Percentiles rank a stretch among this genome's conserved stretches.
phyloP scores from a whole-genome alignment of 2,329 filamentous ascomycete genomes.

The Escovopsis sp. region DNA sequence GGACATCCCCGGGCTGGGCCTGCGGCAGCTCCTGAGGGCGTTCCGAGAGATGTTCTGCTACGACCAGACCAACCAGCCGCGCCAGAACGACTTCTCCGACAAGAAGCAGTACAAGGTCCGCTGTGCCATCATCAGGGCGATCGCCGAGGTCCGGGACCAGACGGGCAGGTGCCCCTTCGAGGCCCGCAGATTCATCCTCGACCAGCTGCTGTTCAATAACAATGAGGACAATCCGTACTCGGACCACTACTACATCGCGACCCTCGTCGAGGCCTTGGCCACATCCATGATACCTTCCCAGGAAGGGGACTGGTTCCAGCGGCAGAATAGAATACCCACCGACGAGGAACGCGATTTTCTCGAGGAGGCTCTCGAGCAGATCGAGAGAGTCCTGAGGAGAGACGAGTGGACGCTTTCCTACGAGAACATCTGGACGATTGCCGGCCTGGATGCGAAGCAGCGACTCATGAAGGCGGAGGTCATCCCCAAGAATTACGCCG shows the following conservation, averaged over 20 bases:
- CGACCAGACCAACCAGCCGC: conserved; percentile 60
- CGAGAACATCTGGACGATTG: conserved; percentile 51
- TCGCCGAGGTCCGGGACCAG: conserved; percentile 64
- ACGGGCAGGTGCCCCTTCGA: conserved; percentile 60
- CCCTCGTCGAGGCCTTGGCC: conserved; percentile 51
- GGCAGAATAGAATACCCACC: conserved; percentile 29
- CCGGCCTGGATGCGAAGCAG: conserved; percentile 46
- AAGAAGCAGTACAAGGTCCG: conserved; percentile 76
- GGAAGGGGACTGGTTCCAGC: conserved; percentile 28
- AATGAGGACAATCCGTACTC: conserved; percentile 82
- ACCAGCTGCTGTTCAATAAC: conserved; percentile 86
- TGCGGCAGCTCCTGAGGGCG: conserved; percentile 70
- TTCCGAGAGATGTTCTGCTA: conserved; percentile 85
- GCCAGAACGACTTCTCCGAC: conserved; percentile 83
- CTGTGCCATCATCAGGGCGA: conserved; percentile 65
- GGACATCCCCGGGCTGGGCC: conserved; percentile 57
- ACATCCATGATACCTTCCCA: conserved; percentile 40
- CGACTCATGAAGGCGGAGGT: conserved; percentile 49
- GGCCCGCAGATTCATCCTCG: conserved; percentile 72
- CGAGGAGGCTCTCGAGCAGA: conserved; percentile 42
- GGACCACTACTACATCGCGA: conserved; percentile 78
- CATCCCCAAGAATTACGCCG: conserved; percentile 36
- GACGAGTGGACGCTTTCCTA: conserved; percentile 56
- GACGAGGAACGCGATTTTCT: conserved; percentile 35
- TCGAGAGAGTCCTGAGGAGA: conserved; percentile 51